Conservation (phyloP, 768 basidiomycete genomes). For the Boletus edulis region DNA sequence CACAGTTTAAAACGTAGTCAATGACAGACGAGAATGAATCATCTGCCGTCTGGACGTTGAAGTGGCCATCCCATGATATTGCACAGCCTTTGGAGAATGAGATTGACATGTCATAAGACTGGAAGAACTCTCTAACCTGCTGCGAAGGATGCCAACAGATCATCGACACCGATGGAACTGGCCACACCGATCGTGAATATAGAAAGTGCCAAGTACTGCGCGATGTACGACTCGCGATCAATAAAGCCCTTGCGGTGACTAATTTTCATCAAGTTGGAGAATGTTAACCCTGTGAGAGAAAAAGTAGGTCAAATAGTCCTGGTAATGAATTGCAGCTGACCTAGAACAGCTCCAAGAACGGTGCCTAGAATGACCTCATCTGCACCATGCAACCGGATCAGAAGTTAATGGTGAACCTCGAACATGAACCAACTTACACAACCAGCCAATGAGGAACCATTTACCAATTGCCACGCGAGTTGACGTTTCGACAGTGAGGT, state of each 20-base stretch:
- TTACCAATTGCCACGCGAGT: constrained; percentile 64
- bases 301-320: background rate
- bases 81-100: constrained; percentile 61
- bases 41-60: constrained; percentile 76
- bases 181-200: constrained; percentile 78
- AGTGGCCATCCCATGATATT: constrained; percentile 89
- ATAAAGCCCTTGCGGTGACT: constrained; percentile 62
- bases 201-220: constrained; percentile 75
- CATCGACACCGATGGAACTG: constrained; percentile 79
- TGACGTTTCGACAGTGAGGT: constrained; percentile 72
- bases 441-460: constrained; percentile 86
- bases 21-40: constrained; percentile 89
- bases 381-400: constrained; percentile 24
- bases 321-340: constrained; percentile 19
- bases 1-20: constrained; percentile 81
- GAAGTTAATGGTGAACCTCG: background rate
- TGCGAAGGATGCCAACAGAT: constrained; percentile 87
- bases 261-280: constrained; percentile 71
- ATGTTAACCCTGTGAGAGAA: constrained; percentile 49
- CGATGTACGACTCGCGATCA: constrained; percentile 83
- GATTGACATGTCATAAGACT: background rate
- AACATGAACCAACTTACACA: constrained; percentile 41
- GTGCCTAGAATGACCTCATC: constrained; percentile 83
- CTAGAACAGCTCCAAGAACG: constrained; percentile 59
- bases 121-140: constrained; percentile 46